Base-by-base conservation (phyloP, 2,329 filamentous ascomycete species). In the Triangularia setosa region DNA sequence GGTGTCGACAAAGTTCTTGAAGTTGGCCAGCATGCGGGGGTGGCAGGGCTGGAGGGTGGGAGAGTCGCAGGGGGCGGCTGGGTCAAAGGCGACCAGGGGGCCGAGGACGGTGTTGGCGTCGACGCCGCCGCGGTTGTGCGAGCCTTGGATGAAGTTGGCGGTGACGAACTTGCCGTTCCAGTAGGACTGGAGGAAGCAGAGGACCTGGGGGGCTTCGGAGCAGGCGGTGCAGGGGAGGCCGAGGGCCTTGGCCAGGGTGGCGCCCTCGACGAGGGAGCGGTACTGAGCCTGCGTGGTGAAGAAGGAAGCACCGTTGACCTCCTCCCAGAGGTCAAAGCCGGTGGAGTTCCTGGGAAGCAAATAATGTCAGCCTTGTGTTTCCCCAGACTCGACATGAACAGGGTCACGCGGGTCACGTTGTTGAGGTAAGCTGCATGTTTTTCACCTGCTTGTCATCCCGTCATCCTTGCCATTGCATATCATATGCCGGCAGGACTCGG, bases 321-420 rank as follows among this genome's bases (percentile, higher is more conserved):
- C 91, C 74, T 95, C 91, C 91, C 91, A 95, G 5, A 95, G 81
- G 73, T 95, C 91, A 71, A 87, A 94, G 2, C 83, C 83, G 0
- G 83, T 84, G 64, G 79, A 75, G 72, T 85, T 86, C 82, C 79
- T 80, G 7, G 1, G 4, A 2, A 1, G 21, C 3, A 16, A 52
- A 57, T 3, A 33, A 44, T 48, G 40, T 66, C n/a, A 65, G 60
- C 35, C 27, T 33, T 28, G 52, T 52, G 14, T 44, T 23, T 52
- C 59, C 16, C n/a, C n/a, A 60, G 18, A 48, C 7, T 48, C 33
- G 16, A n/a, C 14, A 40, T 4, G 3, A 35, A 4, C 4, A n/a
- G 4, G 40, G 40, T 48, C 18, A 48, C 40, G 40, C 18, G 40
- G 11, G 40, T 11, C 40, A 48, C 40, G 40, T 48, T 48, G 40